phyloP scores from a whole-genome alignment of 2,329 filamentous ascomycete species.

The Hypoxylon sp. region DNA sequence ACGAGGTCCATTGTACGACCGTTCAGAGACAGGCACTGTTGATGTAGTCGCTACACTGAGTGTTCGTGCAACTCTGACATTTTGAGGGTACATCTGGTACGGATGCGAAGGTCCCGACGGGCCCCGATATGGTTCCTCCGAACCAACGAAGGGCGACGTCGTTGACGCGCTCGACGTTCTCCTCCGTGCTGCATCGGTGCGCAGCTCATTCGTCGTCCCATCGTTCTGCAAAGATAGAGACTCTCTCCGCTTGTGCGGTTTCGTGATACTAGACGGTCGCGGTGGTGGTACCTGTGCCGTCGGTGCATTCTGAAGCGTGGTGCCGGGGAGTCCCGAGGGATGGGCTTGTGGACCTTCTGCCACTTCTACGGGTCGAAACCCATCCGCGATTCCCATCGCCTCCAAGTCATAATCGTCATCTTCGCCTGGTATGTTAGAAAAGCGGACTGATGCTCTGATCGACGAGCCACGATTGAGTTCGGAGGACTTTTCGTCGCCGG shows the following conservation, averaged over 20 bases:
- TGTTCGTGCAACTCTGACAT: constrained; percentile 62
- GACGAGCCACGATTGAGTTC: constrained; percentile 59
- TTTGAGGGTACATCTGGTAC: constrained; percentile 86
- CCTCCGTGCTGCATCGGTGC: constrained; percentile 39
- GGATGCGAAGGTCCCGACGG: constrained; percentile 82
- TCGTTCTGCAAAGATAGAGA: constrained; percentile 66
- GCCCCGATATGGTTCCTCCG: constrained; percentile 76
- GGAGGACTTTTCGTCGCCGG: constrained; percentile 53
- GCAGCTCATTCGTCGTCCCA: constrained; percentile 50
- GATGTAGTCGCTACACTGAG: constrained; percentile 78
- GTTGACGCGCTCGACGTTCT: constrained; percentile 53
- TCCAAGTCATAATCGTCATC: constrained; percentile 63
- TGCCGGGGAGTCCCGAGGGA: constrained; percentile 39
- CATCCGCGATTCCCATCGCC: constrained; percentile 61
- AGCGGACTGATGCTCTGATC: constrained; percentile 56
- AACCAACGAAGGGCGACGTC: constrained; percentile 54
- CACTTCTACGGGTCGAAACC: constrained; percentile 49
- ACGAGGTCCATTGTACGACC: constrained; percentile 68
- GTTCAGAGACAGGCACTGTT: constrained; percentile 70
- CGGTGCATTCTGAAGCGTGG: constrained; percentile 37
- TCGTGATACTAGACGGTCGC: constrained; percentile 67
- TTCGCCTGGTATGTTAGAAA: constrained; percentile 52
- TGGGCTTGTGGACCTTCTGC: constrained; percentile 44
- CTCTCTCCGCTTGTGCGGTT: constrained; percentile 62
- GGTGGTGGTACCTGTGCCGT: constrained; percentile 42